Base-by-base conservation (phyloP, 2,329 filamentous ascomycete genomes). In the Exserohilum rostratum region DNA sequence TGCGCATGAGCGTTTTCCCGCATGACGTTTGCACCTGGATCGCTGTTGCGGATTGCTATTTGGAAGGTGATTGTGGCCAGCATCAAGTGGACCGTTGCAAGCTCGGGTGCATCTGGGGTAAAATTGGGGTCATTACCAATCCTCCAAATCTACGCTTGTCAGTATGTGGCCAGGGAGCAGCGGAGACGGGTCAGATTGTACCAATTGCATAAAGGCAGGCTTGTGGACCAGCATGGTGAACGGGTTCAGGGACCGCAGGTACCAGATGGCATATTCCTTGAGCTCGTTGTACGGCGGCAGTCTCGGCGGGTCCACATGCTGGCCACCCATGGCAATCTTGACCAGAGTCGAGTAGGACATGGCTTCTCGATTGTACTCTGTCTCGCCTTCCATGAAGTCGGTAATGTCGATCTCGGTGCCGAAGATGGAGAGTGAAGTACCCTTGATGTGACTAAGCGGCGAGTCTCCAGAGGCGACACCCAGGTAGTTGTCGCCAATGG, bases 401-500 rank as follows among this genome's bases (percentile, higher is more conserved):
- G 88, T 86, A 37, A 93, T 84, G 72, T 96, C 89, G 65, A 95
- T 89, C 40, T 90, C 88, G 63, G 89, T 89, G 30, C 90, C 91
- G 37, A 95, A 85, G 48, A 96, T 85, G 1, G 89, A 87, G n/a
- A 95, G 78, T 7, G 85, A 86, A 0, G 89, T 92, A 42, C 90
- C 90, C 65, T 88, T 87, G 68, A 93, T 88, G 6, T 88, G 87
- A 73, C 87, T 90, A 33, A 92, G 76, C 46, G 86, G 85, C 7
- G 84, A 83, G 62, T 84, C 85, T 50, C 88, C 85, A 6, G 83
- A 81, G 2, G 83, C 83, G 15, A 84, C 85, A 33, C 88, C 89
- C 3, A 91, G 79, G 61, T 89, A 89, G 67, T 84, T 86, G 67
- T 89, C 85, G 35, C 83, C 81, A 48, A 79, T 75, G 51, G 75